Percentiles rank a stretch among this genome's conserved stretches.
Evolutionary conservation across 129 eudicot genomes (phyloP).

Genomic region (Centrapalus pauciflorus): DNA sequence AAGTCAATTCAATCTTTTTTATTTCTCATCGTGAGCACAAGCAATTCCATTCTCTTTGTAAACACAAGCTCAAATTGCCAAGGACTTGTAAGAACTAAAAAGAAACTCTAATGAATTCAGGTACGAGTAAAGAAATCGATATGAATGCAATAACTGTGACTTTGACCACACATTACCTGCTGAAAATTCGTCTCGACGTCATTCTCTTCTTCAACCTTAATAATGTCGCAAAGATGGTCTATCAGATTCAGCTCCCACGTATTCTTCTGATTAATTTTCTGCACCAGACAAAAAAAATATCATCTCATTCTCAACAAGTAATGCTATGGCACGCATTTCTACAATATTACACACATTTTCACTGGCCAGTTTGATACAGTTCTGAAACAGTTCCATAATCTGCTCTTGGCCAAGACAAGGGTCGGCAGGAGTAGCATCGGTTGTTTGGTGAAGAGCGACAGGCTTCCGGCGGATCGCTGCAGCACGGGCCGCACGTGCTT

Average conservation of each 20-base stretch:
- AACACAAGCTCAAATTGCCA: not conserved
- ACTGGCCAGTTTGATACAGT: constrained; percentile 82
- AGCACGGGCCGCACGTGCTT: constrained; percentile 63
- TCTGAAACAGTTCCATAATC: constrained; percentile 63
- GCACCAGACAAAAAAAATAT: constrained; percentile 13
- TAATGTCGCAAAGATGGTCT: constrained; percentile 73
- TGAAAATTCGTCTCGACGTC: constrained; percentile 83
- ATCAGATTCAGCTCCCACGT: constrained; percentile 90
- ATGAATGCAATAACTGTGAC: not conserved
- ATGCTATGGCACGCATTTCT: not conserved
- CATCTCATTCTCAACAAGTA: not conserved
- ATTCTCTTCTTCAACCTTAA: constrained; percentile 62
- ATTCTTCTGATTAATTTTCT: constrained; percentile 95
- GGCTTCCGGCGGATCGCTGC: constrained; percentile 66
- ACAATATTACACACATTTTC: constrained; percentile 49
- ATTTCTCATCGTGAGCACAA: too few relatives aligned
- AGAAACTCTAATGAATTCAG: not conserved
- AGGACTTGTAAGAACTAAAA: not conserved
- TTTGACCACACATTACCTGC: constrained; percentile 41
- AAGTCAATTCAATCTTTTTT: too few relatives aligned
- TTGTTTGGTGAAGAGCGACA: constrained; percentile 9
- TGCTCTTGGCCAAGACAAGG: constrained; percentile 54
- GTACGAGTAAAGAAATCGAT: not conserved
- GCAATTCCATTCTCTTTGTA: too few relatives aligned
- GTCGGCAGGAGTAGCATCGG: constrained; percentile 19